Evolutionary conservation across 1,139 yeast genomes (phyloP).

Genomic region (Taphrina wiesneri): DNA sequence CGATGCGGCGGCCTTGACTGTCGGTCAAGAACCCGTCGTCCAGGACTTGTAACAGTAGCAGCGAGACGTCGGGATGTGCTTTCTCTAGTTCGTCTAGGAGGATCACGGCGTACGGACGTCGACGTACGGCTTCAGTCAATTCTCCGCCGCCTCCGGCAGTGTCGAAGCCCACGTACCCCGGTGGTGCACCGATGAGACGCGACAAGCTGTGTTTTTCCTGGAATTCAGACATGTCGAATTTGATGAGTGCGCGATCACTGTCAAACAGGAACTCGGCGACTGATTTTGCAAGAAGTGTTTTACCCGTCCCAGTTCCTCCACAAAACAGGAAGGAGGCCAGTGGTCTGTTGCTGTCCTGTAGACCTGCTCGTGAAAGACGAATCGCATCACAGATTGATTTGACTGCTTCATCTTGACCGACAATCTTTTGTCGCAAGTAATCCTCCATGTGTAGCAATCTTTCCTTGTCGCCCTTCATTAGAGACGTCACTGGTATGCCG

Average conservation of each 20-base stretch:
- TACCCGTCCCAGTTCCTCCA: conserved; percentile 98
- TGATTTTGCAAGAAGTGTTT: conserved; percentile 89
- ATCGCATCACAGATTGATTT: conserved; percentile 90
- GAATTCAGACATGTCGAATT: conserved; percentile 97
- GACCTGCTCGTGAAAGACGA: conserved; percentile 91
- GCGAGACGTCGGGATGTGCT: conserved; percentile 92
- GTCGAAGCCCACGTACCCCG: conserved; percentile 96
- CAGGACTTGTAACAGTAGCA: conserved; percentile 80
- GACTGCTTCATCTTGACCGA: conserved; percentile 96
- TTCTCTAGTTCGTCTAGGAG: conserved; percentile 95
- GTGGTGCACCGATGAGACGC: conserved; percentile 93
- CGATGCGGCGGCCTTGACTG: conserved; percentile 90
- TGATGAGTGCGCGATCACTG: conserved; percentile 76
- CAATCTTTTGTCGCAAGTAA: conserved; percentile 70
- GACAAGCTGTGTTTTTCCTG: conserved; percentile 92
- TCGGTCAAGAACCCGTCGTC: conserved; percentile 95
- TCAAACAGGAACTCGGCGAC: conserved; percentile 89
- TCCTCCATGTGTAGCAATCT: conserved; percentile 84
- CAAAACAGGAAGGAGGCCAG: conserved; percentile 93
- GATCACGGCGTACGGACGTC: conserved; percentile 91
- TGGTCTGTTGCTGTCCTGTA: conserved; percentile 89
- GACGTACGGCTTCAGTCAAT: conserved; percentile 89
- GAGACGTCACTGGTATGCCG: conserved; percentile 89
- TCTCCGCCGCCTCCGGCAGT: conserved; percentile 66
- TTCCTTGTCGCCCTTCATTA: conserved; percentile 93